Evolutionary conservation across 83 land plant species (phyloP), one percentile per base, ranked within the genome.

Genomic region (Diphasiastrum complanatum): DNA sequence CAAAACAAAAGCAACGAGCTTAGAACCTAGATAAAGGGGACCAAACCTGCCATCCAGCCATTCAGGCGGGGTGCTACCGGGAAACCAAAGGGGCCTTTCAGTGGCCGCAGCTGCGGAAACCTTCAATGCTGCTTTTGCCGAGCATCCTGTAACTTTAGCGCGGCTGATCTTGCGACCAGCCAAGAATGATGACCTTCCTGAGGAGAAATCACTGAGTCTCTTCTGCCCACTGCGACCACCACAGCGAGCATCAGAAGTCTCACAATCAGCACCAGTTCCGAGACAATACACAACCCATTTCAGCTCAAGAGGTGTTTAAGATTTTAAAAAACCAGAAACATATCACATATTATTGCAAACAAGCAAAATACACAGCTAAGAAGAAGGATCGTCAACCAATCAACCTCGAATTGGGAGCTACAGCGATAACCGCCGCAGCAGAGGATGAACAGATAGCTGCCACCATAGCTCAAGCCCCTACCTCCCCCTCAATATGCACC

Each of bases 11-110:
- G n/a, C n/a, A n/a, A n/a, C n/a, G n/a, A n/a, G n/a, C n/a, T n/a
- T n/a, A n/a, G n/a, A n/a, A n/a, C n/a, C n/a, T n/a, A n/a, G n/a
- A n/a, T n/a, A n/a, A n/a, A n/a, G n/a, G n/a, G n/a, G n/a, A n/a
- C n/a, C n/a, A n/a, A n/a, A 86, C 91, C 91, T 86, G 70, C 98
- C 98, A 70, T 92, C 98, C 16, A 92, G 84, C 85, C 88, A 88
- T 47, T 72, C 74, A 28, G 98, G 98, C 31, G 96, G 90, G 5
- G 78, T 79, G 81, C 79, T 81, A 20, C 98, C 96, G 1, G 97
- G 97, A 69, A 92, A 84, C 97, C 97, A 92, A 26, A 92, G 61
- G 14, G 97, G 97, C 56, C 97, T 79, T 64, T 92, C 83, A 1
- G 78, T 72, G 1, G 67, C 28, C 12, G 20, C 23, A 5, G 69